These are phyloP conservation scores for Komagataella pastoris DNA, from an alignment of 805 yeast species.

Conservation along the genomic window DNA sequence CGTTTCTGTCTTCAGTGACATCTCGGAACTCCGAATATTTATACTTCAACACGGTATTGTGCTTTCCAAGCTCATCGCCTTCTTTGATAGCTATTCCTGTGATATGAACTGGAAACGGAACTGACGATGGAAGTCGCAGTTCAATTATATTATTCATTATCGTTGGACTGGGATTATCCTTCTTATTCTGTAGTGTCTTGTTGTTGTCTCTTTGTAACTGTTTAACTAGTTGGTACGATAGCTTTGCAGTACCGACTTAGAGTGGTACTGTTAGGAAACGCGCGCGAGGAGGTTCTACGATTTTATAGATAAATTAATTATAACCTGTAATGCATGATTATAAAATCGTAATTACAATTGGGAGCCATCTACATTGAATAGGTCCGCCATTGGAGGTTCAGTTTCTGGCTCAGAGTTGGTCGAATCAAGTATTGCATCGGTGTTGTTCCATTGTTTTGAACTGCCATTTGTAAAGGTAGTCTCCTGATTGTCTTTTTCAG, in stretches of 20 bases:
- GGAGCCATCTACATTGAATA: not conserved
- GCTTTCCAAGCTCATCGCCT: conserved; percentile 36
- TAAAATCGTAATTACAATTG: too few relatives aligned
- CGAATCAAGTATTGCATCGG: not conserved
- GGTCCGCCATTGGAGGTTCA: not conserved
- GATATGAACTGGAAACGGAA: conserved; percentile 58
- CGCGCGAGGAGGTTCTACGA: not conserved
- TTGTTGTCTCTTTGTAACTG: not conserved
- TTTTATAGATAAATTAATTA: too few relatives aligned
- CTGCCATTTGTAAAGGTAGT: not conserved
- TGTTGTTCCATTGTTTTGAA: not conserved
- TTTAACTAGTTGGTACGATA: not conserved
- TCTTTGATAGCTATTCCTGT: conserved; percentile 29
- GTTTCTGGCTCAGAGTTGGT: not conserved
- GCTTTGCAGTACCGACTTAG: not conserved
- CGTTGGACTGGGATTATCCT: not conserved
- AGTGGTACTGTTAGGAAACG: not conserved
- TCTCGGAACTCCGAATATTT: conserved; percentile 57
- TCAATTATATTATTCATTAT: conserved; percentile 25
- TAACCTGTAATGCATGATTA: too few relatives aligned
- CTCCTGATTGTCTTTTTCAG: not conserved
- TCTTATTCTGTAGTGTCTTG: not conserved
- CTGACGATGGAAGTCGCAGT: conserved; percentile 42
- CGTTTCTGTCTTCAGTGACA: conserved; percentile 24
- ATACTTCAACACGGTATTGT: conserved; percentile 43